Conservation (phyloP, 495 filamentous ascomycete genomes). For the Aspergillus steynii region DNA sequence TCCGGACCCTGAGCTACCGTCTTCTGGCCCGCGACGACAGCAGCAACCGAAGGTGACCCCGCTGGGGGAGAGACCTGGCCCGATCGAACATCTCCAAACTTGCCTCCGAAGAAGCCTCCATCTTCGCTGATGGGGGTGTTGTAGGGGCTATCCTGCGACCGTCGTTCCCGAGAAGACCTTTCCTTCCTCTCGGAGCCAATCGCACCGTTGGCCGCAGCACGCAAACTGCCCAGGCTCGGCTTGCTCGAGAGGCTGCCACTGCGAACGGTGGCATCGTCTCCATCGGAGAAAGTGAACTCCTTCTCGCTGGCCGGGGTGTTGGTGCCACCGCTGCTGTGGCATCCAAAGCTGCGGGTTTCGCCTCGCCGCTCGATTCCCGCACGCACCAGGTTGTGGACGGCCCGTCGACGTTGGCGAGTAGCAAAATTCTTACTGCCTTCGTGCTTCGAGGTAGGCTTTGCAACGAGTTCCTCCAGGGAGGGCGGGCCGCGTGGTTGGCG, state of each 20-base stretch:
- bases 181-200: slow-evolving; percentile 81
- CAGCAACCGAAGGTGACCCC: slow-evolving; percentile 45
- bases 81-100: slow-evolving; percentile 49
- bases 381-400: slow-evolving; percentile 86
- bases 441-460: slow-evolving; percentile 88
- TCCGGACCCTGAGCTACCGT: slow-evolving; percentile 51
- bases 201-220: slow-evolving; percentile 75
- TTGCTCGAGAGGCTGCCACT: slow-evolving; percentile 80
- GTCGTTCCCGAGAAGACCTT: slow-evolving; percentile 61
- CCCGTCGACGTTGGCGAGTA: slow-evolving; percentile 86
- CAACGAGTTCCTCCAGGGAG: slow-evolving; percentile 83
- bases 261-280: slow-evolving; percentile 79
- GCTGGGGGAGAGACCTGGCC: slow-evolving; percentile 37
- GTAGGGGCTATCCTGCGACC: slow-evolving; percentile 48
- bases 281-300: slow-evolving; percentile 79
- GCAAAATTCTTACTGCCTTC: slow-evolving; percentile 99
- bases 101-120: slow-evolving; percentile 60
- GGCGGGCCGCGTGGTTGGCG: slow-evolving; percentile 95
- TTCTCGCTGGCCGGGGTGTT: slow-evolving; percentile 89
- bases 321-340: slow-evolving; percentile 66
- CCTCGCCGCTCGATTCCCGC: slow-evolving; percentile 84
- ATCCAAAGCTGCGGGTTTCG: slow-evolving; percentile 58
- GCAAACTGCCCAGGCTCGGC: slow-evolving; percentile 75
- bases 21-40: slow-evolving; percentile 50
- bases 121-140: slow-evolving; percentile 58